Evolutionary conservation across 805 yeast genomes (phyloP), one percentile per base, ranked within the genome.

Genomic region (Pichia rugopelliculosa): DNA sequence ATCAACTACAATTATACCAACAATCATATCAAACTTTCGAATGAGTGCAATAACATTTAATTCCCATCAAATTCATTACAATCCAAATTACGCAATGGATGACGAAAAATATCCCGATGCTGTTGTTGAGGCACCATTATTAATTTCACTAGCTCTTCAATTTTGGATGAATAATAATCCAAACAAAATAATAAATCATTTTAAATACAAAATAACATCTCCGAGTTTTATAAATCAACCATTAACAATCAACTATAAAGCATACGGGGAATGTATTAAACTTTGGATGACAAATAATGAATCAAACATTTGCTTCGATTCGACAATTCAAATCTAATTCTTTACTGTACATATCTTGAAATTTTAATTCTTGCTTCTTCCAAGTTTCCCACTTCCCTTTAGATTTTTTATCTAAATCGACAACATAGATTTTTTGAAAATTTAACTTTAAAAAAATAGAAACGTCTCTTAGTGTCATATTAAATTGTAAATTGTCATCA

Each of bases 21-120:
- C 75, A 6, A 64, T 66, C 46, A 58, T 70, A 8, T 70, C 77
- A 36, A 69, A 80, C 33, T 73, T 80, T 53, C 68, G 87, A 52
- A 86, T 80, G 65, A 81, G 91, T 40, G 83, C 87, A 12, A 62
- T 93, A 45, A 82, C 93, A 1, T 82, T 81, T 66, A 91, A 91
- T 61, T 73, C 95, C 4, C 99, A 91, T 64, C 74, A 75, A 49
- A 87, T 91, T 36, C 99, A 91, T 65, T 82, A 80, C 62, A 86
- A 87, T 58, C 60, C 63, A 6, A 53, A 53, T 1, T 87, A 86
- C 60, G 73, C 87, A 8, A 55, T 46, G 4, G 47, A 59, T 0
- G 57, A 56, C 2, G 98, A 91, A 58, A 71, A 76, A 1, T 76
- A 87, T 43, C 80, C 82, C 0, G 69, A 71, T 33, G 62, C 82